Evolutionary conservation across 306 rosid species (phyloP), one percentile per base, ranked within the genome.

Genomic region (Vachellia pachyceras): DNA sequence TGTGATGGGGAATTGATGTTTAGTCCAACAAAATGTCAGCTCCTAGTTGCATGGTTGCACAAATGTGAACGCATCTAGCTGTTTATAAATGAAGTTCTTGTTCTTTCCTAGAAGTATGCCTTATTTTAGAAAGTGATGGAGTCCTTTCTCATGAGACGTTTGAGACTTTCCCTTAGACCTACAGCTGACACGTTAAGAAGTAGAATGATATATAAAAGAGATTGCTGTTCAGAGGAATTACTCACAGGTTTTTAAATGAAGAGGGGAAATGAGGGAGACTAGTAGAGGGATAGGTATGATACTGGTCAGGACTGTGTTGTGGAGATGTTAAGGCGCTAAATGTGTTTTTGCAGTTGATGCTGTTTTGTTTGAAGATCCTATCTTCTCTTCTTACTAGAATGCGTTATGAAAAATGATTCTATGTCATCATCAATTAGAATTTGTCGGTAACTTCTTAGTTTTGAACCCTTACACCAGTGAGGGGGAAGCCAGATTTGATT

Each of bases 41-140:
- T 71, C 55, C 36, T 71, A 10, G 68, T 33, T 52, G 37, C 39
- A 60, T 71, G 77, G 45, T 29, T 84, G n/a, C 58, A 46, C 13
- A 80, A 22, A n/a, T 18, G 47, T n/a, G 20, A 57, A 39, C 13
- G 0, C 6, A 20, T 36, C 60, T 52, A 45, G 71, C 61, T 70
- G 50, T 49, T 76, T 80, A 15, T 41, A 22, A 73, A 40, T 22
- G 60, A 50, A 33, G 40, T 18, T n/a, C 60, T 46, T 46, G 52
- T 45, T 40, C 39, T 73, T 49, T 64, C 22, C 65, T 41, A 36
- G 40, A 72, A 37, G 66, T 63, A 37, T 41, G 40, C 35, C 35
- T 73, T 7, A 72, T 60, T 52, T 44, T 64, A 69, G 20, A 29
- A 7, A 13, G 17, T n/a, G 13, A 41, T 40, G 25, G 11, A 76